Evolutionary conservation across 805 yeast species (phyloP).

Genomic region (Starmerella roubikii): DNA sequence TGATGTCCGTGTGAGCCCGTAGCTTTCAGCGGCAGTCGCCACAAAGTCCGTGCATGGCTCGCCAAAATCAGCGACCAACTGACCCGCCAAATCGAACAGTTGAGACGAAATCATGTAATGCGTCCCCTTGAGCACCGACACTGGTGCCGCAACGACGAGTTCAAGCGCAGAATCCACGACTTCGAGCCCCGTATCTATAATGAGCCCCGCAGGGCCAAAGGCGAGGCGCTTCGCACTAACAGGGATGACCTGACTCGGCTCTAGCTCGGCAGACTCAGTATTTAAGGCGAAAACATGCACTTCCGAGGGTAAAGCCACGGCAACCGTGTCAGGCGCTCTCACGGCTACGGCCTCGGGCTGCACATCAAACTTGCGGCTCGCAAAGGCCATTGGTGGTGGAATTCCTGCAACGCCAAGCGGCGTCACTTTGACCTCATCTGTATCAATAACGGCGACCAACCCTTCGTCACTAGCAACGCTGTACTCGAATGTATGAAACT

Average conservation of each 20-base stretch:
- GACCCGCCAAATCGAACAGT: conserved; percentile 1
- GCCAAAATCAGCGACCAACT: conserved; percentile 37
- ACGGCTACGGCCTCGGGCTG: conserved; percentile 55
- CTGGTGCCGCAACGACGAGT: neutral
- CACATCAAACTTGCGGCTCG: conserved; percentile 49
- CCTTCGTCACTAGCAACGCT: conserved; percentile 60
- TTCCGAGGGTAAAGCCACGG: conserved; percentile 30
- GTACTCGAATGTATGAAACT: conserved; percentile 39
- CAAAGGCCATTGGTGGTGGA: conserved; percentile 84
- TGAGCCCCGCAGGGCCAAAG: neutral
- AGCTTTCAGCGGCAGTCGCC: conserved; percentile 28
- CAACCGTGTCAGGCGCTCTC: conserved; percentile 46
- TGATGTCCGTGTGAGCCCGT: conserved; percentile 68
- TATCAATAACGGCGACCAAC: conserved; percentile 70
- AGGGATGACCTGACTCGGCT: neutral
- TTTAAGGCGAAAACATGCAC: conserved; percentile 3
- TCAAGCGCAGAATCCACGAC: neutral
- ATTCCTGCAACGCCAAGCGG: conserved; percentile 75
- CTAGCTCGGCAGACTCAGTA: conserved; percentile 4
- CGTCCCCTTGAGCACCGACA: conserved; percentile 5
- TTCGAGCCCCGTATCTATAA: neutral
- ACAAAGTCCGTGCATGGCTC: conserved; percentile 44
- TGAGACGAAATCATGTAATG: conserved; percentile 6
- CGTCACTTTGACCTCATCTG: conserved; percentile 53
- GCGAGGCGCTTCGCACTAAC: neutral